A percentile compares a stretch with the other conserved stretches of the same genome.
These are phyloP conservation scores for Aspergillus sp. DNA, from an alignment of 2,329 filamentous ascomycete genomes.

Conservation along the genomic window DNA sequence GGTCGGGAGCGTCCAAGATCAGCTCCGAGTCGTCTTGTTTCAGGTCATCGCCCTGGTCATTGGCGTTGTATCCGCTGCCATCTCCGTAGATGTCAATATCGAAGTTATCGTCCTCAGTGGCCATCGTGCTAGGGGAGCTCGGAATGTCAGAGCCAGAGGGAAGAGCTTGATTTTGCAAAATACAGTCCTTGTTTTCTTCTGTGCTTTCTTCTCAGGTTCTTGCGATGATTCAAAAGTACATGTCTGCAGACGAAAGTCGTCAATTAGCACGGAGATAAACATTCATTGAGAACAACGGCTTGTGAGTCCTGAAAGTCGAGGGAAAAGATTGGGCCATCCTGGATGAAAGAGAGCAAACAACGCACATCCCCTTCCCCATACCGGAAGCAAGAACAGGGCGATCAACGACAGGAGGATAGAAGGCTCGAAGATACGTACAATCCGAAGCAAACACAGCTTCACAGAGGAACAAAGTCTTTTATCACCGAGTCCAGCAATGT, in stretches of 20 bases:
- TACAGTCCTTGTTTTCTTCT: slow-evolving; percentile 35
- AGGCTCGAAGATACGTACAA: slow-evolving; percentile 41
- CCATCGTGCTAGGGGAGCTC: slow-evolving; percentile 39
- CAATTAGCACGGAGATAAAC: slow-evolving; percentile 38
- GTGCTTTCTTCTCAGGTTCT: slow-evolving; percentile 22
- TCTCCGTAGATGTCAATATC: slow-evolving; percentile 70
- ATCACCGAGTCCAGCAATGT: slow-evolving; percentile 14
- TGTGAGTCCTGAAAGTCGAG: slow-evolving; percentile 3
- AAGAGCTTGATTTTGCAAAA: slow-evolving; percentile 37
- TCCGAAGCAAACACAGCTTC: slow-evolving; percentile 29
- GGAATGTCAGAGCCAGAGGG: slow-evolving; percentile 29
- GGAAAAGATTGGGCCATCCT: slow-evolving; percentile 10
- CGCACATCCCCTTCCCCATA: slow-evolving; percentile 9
- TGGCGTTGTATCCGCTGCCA: slow-evolving; percentile 47
- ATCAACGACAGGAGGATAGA: slow-evolving; percentile 14
- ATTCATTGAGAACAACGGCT: slow-evolving; percentile 10
- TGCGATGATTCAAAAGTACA: slow-evolving; percentile 39
- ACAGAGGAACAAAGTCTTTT: slow-evolving; percentile 21
- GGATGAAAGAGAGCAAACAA: slow-evolving; percentile 8
- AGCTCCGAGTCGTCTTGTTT: slow-evolving; percentile 41
- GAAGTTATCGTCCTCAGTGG: slow-evolving; percentile 65
- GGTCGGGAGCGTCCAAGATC: slow-evolving; percentile 37
- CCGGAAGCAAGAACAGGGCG: slow-evolving; percentile 7
- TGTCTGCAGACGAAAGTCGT: slow-evolving; percentile 37
- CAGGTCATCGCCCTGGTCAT: slow-evolving; percentile 44